Percentiles rank a stretch among this genome's conserved stretches.
phyloP scores from a whole-genome alignment of 2,329 filamentous ascomycete species.

The Arthrobotrys megalospora region DNA sequence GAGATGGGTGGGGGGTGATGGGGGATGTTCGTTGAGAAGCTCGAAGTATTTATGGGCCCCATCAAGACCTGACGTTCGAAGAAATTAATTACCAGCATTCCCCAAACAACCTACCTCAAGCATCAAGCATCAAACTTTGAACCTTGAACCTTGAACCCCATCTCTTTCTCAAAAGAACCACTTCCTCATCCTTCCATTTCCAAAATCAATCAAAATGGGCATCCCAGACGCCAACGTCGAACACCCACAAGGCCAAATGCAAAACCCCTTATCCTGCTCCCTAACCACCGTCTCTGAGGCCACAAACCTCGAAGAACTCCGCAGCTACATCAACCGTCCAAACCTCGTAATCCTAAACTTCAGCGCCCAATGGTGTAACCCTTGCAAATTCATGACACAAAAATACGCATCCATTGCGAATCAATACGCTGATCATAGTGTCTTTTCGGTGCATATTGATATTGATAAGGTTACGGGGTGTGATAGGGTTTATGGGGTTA shows the following conservation, averaged over 20 bases:
- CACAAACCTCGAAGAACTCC: neutral
- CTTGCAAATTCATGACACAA: constrained; percentile 13
- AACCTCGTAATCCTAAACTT: constrained; percentile 22
- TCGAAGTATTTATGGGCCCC: constrained; percentile 8
- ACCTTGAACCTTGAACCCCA: too few species aligned
- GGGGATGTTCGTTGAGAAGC: too few species aligned
- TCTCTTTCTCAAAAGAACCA: too few species aligned
- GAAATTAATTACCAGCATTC: neutral
- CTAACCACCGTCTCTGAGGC: constrained; percentile 2
- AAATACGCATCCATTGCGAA: constrained; percentile 10
- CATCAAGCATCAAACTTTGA: neutral
- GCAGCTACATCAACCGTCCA: neutral
- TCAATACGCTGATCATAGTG: constrained; percentile 11
- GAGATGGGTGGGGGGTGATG: neutral
- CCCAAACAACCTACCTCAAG: neutral
- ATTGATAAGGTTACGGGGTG: constrained; percentile 9
- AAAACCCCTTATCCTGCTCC: neutral
- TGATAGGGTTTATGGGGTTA: constrained; percentile 13
- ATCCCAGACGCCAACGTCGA: constrained; percentile 13
- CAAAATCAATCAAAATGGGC: neutral
- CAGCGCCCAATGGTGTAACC: constrained; percentile 10
- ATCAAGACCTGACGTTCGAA: neutral
- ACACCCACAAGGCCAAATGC: neutral
- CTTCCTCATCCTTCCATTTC: neutral
- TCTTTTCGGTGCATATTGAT: neutral